Conservation (phyloP, 148 eudicot species). For the Fagopyrum tataricum region DNA sequence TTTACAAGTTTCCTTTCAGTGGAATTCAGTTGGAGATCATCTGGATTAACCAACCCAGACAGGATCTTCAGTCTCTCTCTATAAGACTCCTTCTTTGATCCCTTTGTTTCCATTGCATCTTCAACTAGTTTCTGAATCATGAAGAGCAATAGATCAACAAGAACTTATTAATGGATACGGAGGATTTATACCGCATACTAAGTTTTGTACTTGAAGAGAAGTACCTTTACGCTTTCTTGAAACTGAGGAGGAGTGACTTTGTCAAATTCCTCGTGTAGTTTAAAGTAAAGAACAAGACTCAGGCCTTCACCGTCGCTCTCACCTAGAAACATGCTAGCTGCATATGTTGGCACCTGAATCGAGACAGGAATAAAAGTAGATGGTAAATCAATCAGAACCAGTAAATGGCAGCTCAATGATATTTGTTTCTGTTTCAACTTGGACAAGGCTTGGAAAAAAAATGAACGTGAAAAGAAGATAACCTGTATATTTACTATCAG, state of each 20-base stretch:
- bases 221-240: slow-evolving; percentile 67
- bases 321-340: slow-evolving; percentile 61
- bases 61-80: slow-evolving; percentile 82
- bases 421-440: background rate
- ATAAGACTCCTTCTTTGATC: slow-evolving; percentile 40
- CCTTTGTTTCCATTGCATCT: slow-evolving; percentile 19
- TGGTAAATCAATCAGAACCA: background rate
- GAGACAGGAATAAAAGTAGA: background rate
- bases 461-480: background rate
- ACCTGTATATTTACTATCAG: slow-evolving; percentile 86
- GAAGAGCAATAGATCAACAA: slow-evolving; percentile 5
- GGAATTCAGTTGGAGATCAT: slow-evolving; percentile 63
- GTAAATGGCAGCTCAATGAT: background rate
- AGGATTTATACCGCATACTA: background rate
- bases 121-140: slow-evolving; percentile 48
- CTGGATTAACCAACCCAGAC: slow-evolving; percentile 70
- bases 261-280: slow-evolving; percentile 52
- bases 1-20: slow-evolving; percentile 76
- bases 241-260: slow-evolving; percentile 43
- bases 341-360: slow-evolving; percentile 67
- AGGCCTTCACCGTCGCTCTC: slow-evolving; percentile 67
- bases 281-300: slow-evolving; percentile 77
- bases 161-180: too few species aligned
- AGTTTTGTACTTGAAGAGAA: background rate
- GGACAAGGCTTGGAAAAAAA: background rate